Base-by-base conservation (phyloP, 257 asterid species). In the Solanum bulbocastanum region DNA sequence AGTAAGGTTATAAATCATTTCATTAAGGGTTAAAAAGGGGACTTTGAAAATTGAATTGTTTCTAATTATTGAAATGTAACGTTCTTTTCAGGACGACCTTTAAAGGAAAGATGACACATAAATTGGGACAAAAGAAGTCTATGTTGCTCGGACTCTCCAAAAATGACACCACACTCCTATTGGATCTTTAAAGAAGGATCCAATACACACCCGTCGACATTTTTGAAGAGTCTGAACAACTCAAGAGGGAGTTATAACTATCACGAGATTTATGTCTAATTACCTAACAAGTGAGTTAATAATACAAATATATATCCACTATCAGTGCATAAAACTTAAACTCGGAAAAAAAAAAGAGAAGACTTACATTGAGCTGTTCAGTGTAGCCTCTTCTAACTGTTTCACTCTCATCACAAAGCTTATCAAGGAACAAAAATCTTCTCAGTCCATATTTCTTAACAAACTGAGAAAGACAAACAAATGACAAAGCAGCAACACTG, bases 401-500 rank as follows among this genome's bases (percentile, higher is more conserved):
- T 69, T 88, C 88, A 52, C 88, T 88, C 36, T 88, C 90, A 86
- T 88, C 83, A 86, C 81, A 86, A 27, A 88, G 88, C 69, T 86
- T 88, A 81, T 88, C 90, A 56, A 88, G 87, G 65, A 86, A 86
- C 76, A 88, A 60, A 60, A 88, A 88, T 37, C 88, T 86, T 65
- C 90, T 66, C 3, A 88, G 84, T 0, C 90, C 90, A 86, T 86
- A 88, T 23, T 16, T 88, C 82, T 86, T 86, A 2, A 86, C 88
- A 81, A 88, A 88, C 13, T 23, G 32, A 1, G 90, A 88, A 25
- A 88, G 56, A 32, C 90, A 86, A 3, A 88, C 18, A 32, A 88
- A 88, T 20, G 90, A 88, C 22, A 88, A 56, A 30, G 90, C 84
- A n/a, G 90, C 85, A 12, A 86, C 83, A 46, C 87, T 22, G 35